Evolutionary conservation across 495 filamentous ascomycete genomes (phyloP).

Genomic region (Thozetella sp.): DNA sequence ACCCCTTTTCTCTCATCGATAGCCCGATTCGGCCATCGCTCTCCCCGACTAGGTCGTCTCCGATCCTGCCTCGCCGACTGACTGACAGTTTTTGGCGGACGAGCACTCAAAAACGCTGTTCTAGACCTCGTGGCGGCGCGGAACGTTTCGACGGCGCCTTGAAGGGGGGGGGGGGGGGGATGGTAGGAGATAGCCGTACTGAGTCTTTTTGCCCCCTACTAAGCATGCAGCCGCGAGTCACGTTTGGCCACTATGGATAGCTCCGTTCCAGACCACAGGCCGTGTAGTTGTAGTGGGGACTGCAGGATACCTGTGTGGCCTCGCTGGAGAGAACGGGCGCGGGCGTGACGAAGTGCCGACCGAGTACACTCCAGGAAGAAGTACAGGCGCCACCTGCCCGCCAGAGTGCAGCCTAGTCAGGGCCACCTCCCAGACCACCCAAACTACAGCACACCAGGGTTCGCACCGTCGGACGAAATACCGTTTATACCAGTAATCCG

Average conservation of each 20-base stretch:
- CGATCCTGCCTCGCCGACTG: background rate
- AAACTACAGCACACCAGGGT: background rate
- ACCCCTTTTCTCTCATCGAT: background rate
- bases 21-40: background rate
- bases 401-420: background rate
- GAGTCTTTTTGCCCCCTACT: background rate
- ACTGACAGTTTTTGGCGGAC: background rate
- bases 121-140: background rate
- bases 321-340: too few relatives aligned
- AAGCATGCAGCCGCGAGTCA: background rate
- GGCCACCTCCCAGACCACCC: background rate
- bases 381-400: background rate
- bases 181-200: too few relatives aligned
- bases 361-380: too few relatives aligned
- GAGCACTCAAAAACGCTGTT: background rate
- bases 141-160: background rate
- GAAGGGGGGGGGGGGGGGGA: too few relatives aligned
- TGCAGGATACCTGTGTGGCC: background rate
- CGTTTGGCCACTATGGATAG: background rate
- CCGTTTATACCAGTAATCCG: background rate
- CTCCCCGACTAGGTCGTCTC: background rate
- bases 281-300: background rate
- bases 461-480: background rate
- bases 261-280: background rate
- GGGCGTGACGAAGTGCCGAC: too few relatives aligned